Evolutionary conservation across 805 yeast species (phyloP).

Genomic region (Ascoidea tarda): DNA sequence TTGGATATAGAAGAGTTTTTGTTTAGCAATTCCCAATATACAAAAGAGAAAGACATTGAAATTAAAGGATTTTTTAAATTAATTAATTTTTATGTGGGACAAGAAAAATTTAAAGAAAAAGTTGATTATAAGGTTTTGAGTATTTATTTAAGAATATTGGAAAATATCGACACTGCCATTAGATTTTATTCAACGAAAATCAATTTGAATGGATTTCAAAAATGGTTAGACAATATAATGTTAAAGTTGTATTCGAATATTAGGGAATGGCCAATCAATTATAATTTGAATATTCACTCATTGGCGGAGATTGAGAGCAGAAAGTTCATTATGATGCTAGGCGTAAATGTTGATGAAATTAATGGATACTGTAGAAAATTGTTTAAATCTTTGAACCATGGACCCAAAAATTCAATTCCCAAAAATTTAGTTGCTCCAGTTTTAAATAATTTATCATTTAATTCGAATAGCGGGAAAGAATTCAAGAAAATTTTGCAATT

Average conservation of each 20-base stretch:
- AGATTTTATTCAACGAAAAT: not conserved
- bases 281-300: slow-evolving; percentile 12
- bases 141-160: slow-evolving; percentile 13
- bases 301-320: slow-evolving; percentile 29
- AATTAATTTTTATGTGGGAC: slow-evolving; percentile 8
- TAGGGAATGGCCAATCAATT: slow-evolving; percentile 21
- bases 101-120: slow-evolving; percentile 3
- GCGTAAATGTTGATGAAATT: slow-evolving; percentile 15
- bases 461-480: slow-evolving; percentile 26
- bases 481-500: slow-evolving; percentile 47
- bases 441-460: slow-evolving; percentile 26
- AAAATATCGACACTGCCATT: slow-evolving; percentile 2
- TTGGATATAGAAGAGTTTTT: slow-evolving; percentile 19
- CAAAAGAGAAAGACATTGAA: slow-evolving; percentile 9
- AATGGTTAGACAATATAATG: not conserved
- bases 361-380: slow-evolving; percentile 21
- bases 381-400: slow-evolving; percentile 37
- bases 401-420: slow-evolving; percentile 38
- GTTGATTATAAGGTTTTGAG: slow-evolving; percentile 16
- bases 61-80: slow-evolving; percentile 17
- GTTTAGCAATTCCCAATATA: slow-evolving; percentile 12
- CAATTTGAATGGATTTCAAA: not conserved
- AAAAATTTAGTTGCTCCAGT: slow-evolving; percentile 31
- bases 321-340: slow-evolving; percentile 27
- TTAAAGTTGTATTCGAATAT: not conserved